Conservation (phyloP, 108 stramenopile species). For the Tribonema minus region DNA sequence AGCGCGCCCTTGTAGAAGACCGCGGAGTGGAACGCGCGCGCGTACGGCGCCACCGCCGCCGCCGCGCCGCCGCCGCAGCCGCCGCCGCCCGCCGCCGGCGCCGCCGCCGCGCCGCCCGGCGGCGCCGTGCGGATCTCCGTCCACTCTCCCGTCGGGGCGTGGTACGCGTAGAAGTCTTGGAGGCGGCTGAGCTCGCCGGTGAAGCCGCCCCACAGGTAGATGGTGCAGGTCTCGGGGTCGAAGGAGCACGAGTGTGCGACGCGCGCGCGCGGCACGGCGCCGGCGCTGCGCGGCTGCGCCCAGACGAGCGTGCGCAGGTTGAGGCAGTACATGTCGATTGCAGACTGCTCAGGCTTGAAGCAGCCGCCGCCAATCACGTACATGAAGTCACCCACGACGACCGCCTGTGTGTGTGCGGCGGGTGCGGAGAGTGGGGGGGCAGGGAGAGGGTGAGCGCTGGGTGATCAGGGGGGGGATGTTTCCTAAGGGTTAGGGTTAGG, state of each 20-base stretch:
- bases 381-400: conserved; percentile 38
- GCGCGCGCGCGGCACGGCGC: conserved; percentile 27
- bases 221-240: conserved; percentile 23
- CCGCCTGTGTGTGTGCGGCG: no score
- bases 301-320: conserved; percentile 38
- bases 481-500: no score
- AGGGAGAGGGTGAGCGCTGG: no score
- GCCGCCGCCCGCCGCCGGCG: not conserved
- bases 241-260: conserved; percentile 44
- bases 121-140: not conserved
- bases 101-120: not conserved
- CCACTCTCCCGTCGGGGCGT: conserved; percentile 26
- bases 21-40: conserved; percentile 31
- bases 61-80: no score
- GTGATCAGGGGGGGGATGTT: no score
- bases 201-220: conserved; percentile 46
- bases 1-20: conserved; percentile 21
- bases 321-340: conserved; percentile 44
- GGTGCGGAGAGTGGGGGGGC: no score
- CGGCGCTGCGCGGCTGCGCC: conserved; percentile 24
- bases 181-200: conserved; percentile 36
- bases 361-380: conserved; percentile 46
- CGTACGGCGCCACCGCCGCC: not conserved
- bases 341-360: conserved; percentile 39
- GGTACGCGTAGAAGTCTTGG: conserved; percentile 28